Conservation (phyloP, 1,284 basidiomycete species). For the Malassezia sp. region DNA sequence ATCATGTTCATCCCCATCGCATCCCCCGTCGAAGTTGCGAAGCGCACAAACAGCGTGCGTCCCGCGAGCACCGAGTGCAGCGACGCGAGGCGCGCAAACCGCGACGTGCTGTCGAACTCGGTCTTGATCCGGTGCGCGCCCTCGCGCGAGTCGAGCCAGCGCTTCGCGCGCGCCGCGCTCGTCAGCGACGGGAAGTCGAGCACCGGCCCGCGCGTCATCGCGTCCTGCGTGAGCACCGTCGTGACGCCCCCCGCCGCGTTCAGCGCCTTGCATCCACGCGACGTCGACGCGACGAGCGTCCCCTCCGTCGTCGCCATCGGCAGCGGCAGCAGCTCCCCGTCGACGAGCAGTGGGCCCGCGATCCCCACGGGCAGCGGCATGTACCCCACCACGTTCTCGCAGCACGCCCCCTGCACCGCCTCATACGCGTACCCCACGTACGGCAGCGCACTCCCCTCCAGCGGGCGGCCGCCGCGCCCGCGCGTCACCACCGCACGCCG, state of each 20-base stretch:
- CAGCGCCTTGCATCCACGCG: constrained; percentile 92
- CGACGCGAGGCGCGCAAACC: constrained; percentile 40
- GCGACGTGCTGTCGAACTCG: constrained; percentile 76
- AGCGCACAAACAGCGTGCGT: constrained; percentile 78
- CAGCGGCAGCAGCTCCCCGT: constrained; percentile 73
- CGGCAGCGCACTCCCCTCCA: constrained; percentile 74
- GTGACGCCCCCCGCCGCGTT: constrained; percentile 90
- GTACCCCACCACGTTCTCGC: constrained; percentile 96
- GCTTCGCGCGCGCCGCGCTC: constrained; percentile 69
- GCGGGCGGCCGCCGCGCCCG: constrained; percentile 67
- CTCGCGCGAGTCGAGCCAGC: constrained; percentile 76
- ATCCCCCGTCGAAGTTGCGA: constrained; percentile 88
- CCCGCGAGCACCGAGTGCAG: constrained; percentile 43
- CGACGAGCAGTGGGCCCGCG: constrained; percentile 86
- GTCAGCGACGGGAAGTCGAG: constrained; percentile 81
- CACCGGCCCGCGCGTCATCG: constrained; percentile 95
- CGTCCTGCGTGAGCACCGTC: constrained; percentile 84
- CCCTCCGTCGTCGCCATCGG: constrained; percentile 99
- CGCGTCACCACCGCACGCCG: constrained; percentile 84
- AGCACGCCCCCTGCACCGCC: constrained; percentile 89
- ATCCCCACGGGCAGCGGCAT: constrained; percentile 93
- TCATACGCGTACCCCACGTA: constrained; percentile 83
- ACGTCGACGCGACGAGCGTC: constrained; percentile 91
- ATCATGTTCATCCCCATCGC: constrained; percentile 99
- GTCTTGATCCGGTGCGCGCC: constrained; percentile 67